Base-by-base conservation (phyloP, 805 yeast genomes). In the Zygoascus bituminiphila region DNA sequence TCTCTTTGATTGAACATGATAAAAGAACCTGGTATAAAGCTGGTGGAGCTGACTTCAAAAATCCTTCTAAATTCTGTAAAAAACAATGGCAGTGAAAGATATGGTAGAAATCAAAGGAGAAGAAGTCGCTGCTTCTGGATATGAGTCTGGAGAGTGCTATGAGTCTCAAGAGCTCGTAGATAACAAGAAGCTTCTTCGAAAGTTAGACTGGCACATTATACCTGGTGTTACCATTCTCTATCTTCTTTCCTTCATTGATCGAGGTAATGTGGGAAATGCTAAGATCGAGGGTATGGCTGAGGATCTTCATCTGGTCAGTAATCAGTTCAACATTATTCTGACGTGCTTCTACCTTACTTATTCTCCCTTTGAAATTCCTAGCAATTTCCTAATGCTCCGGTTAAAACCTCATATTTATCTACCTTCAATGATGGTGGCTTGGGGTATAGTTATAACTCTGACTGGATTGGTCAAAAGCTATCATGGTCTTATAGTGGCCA, bases 201-300 rank as follows among this genome's bases (percentile, higher is more conserved):
- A 70, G 51, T 61, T 71, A 21, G 79, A 75, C 53, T 24, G 63
- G 20, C 57, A 74, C 43, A 58, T 75, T 44, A 63, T 75, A 50
- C 78, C 79, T 6, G 68, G 71, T 66, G 58, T 75, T 38, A 70
- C 75, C 24, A 57, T 67, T 35, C 67, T 75, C 40, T 75, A 75
- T 53, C 70, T 76, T 45, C 62, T 75, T 44, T 73, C 75, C 47
- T 76, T 73, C 56, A 61, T 76, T 48, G 81, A 76, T 59, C 57
- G 80, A 47, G 73, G 74, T 54, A 76, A 75, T 53, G 72, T 76
- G 54, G 80, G 79, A 10, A 70, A 74, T 55, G 79, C 79, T 2
- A 65, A 76, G 51, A 64, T 75, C 39, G 79, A 75, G 39, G 78
- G 77, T n/a, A 57, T 76, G 48, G 68, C 68, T 52, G 63, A 65